These are phyloP conservation scores for Pythium coloratum DNA, from an alignment of 352 stramenopile species.

Conservation along the genomic window DNA sequence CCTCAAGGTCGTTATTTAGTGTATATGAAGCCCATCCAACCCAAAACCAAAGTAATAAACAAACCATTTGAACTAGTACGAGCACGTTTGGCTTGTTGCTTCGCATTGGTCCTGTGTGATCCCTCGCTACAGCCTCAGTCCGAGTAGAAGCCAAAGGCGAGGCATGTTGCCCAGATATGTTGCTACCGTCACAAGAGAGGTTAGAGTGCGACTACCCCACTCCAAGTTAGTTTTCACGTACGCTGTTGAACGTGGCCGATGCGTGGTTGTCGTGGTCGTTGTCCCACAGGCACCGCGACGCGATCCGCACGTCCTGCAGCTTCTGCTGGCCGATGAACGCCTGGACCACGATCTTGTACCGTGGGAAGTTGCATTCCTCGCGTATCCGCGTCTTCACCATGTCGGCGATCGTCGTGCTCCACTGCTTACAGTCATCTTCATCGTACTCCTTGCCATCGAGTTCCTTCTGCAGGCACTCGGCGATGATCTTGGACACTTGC, in stretches of 20 bases:
- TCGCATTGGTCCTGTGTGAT: too few relatives aligned
- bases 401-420: conserved; percentile 68
- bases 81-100: not conserved
- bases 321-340: conserved; percentile 93
- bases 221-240: conserved; percentile 28
- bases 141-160: conserved; percentile 91
- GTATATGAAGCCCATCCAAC: conserved; percentile 30
- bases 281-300: conserved; percentile 94
- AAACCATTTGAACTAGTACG: conserved; percentile 21
- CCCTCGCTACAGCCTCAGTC: conserved; percentile 45
- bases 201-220: not conserved
- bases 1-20: conserved; percentile 21
- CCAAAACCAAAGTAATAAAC: conserved; percentile 25
- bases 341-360: conserved; percentile 95
- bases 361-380: conserved; percentile 70
- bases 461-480: conserved; percentile 63
- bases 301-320: conserved; percentile 92
- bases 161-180: conserved; percentile 86
- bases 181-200: conserved; percentile 38
- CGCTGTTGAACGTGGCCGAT: conserved; percentile 84
- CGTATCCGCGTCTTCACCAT: conserved; percentile 60
- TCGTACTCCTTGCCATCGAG: conserved; percentile 77
- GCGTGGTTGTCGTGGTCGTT: conserved; percentile 94
- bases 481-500: conserved; percentile 72
- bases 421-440: conserved; percentile 66